Conservation (phyloP, 176 grass and related monocot genomes). For the Phragmites australis region DNA sequence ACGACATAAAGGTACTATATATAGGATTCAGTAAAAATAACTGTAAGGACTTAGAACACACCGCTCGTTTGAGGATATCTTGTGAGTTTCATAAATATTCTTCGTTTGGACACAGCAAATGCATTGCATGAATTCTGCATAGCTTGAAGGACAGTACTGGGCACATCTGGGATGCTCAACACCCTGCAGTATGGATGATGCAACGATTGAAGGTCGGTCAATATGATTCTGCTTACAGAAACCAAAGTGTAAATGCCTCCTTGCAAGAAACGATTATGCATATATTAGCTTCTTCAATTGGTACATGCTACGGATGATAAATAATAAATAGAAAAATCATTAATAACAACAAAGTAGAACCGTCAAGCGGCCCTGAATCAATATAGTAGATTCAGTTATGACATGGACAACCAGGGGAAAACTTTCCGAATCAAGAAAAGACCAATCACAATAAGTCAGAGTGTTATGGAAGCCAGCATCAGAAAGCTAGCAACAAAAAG, state of each 20-base stretch:
- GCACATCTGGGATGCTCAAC: constrained; percentile 52
- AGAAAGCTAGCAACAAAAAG: not conserved
- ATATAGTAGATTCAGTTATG: not conserved
- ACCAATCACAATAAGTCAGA: not conserved
- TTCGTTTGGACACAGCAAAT: constrained; percentile 69
- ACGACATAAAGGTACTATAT: not conserved
- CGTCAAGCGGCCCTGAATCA: not conserved
- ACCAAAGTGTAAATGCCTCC: not conserved
- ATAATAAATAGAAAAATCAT: not conserved
- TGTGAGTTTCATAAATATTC: constrained; percentile 62
- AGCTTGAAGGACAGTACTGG: constrained; percentile 50
- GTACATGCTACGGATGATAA: not conserved
- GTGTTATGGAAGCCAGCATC: constrained; percentile 1
- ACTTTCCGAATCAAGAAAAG: not conserved
- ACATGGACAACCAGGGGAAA: not conserved
- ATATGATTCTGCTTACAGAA: too few species aligned
- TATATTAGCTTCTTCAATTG: not conserved
- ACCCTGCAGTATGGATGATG: constrained; percentile 48
- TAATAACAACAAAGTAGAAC: not conserved
- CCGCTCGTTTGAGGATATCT: constrained; percentile 39
- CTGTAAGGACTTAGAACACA: constrained; percentile 27
- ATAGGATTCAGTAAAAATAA: constrained; percentile 13
- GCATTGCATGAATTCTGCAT: constrained; percentile 65
- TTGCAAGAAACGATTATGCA: not conserved
- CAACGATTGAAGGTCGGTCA: not conserved